Base-by-base conservation (phyloP, 768 basidiomycete genomes). In the Lactarius vividus region DNA sequence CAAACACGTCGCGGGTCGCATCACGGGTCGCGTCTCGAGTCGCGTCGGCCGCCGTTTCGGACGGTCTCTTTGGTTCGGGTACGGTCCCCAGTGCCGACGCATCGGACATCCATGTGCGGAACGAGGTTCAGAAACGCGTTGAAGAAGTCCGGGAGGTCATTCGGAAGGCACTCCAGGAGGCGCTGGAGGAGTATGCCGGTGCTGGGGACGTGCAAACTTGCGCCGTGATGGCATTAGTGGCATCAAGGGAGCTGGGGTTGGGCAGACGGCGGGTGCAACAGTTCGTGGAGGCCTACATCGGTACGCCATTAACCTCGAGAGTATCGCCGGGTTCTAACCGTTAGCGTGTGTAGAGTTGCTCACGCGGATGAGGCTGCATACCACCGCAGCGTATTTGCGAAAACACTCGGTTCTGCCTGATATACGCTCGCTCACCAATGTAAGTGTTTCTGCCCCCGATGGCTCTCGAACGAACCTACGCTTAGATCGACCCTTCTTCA, bases 151-250 rank as follows among this genome's bases (percentile, higher is more conserved):
- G 56, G 31, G 60, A 58, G 26, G 63, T 68, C 31, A 70, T 62
- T 54, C 61, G 44, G 20, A 26, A 49, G 4, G 65, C n/a, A 18
- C 29, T 56, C 8, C 64, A 20, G 18, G 61, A 62, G 20, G 70
- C 70, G 6, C 26, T 62, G 31, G 70, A 69, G 52, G 67, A 62
- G 16, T 65, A 63, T 13, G 62, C 60, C 4, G 60, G 92, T 88
- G 53, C 52, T 5, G 92, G 92, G 16, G 88, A 94, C 71, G 78
- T 92, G 1, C 92, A 92, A 71, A 89, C 86, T 81, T 92, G 91
- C 74, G 85, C 89, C 1, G 84, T 90, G 81, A 72, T 94, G 18
- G 79, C 84, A 3, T 71, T 90, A 1, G 76, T 93, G 23, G 89
- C 86, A 8, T 78, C 82, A 0, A 71, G 79, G 53, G 88, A 92